phyloP scores from a whole-genome alignment of 768 basidiomycete species.

The Tylopilus plumbeoviolaceoides region DNA sequence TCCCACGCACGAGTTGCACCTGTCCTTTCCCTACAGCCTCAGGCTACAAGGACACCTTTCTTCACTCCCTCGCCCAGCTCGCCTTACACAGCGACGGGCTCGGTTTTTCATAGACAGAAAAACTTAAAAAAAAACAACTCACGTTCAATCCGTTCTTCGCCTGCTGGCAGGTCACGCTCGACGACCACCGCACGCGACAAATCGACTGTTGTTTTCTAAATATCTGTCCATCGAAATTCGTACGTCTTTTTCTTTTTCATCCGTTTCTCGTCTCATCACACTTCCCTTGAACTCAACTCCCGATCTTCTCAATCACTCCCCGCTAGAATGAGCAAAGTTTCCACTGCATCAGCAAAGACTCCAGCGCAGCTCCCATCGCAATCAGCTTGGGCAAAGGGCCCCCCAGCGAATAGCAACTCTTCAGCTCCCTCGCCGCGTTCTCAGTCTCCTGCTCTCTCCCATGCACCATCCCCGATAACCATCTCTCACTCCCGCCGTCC shows the following conservation, averaged over 20 bases:
- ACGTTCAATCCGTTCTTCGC: slow-evolving; percentile 60
- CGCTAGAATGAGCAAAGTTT: slow-evolving; percentile 90
- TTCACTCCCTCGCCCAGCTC: slow-evolving; percentile 26
- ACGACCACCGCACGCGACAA: slow-evolving; percentile 75
- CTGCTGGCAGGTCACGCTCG: slow-evolving; percentile 90
- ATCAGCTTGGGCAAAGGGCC: slow-evolving; percentile 92
- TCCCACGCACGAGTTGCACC: slow-evolving; percentile 32
- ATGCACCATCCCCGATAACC: slow-evolving; percentile 40
- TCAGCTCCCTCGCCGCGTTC: slow-evolving; percentile 63
- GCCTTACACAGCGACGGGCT: slow-evolving; percentile 37
- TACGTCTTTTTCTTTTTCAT: slow-evolving; percentile 24
- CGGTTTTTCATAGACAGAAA: slow-evolving; percentile 38
- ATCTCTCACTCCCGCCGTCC: slow-evolving; percentile 74
- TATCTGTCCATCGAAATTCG: slow-evolving; percentile 42
- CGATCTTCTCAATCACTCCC: slow-evolving; percentile 11
- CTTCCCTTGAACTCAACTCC: background rate
- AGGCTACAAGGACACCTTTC: slow-evolving; percentile 32
- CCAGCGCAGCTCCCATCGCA: slow-evolving; percentile 68
- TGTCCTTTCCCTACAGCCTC: slow-evolving; percentile 38
- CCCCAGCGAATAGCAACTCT: slow-evolving; percentile 56
- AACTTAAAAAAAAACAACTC: slow-evolving; percentile 20
- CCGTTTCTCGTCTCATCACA: background rate
- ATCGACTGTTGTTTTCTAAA: slow-evolving; percentile 47
- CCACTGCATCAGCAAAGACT: slow-evolving; percentile 70
- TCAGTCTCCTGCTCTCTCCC: slow-evolving; percentile 68